Evolutionary conservation across 2,329 filamentous ascomycete species (phyloP), one percentile per base, ranked within the genome.

Genomic region (Fusarium duplospermum): DNA sequence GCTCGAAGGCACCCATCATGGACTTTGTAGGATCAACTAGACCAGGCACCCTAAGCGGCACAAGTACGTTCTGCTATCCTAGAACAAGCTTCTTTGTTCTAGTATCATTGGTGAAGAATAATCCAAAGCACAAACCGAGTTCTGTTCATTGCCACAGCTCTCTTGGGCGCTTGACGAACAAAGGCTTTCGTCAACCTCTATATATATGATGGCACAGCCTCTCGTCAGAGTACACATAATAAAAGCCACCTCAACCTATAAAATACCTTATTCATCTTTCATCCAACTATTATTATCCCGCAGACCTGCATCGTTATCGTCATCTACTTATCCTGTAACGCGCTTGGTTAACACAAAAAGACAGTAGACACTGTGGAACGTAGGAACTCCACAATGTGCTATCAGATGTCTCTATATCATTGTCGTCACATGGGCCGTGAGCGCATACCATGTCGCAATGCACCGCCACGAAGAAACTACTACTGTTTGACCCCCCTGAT

Each of bases 361-460:
- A 20, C 47, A 11, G 9, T 9, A 9, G 13, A 20, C 20, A 11
- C 6, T n/a, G 10, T 5, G 24, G 24, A 31, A 29, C 16, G 10
- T 6, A 29, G 16, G 45, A 50, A 22, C 33, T 22, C 20, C 52
- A 57, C 20, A 18, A 79, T 78, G 77, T 80, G 78, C 35, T 69
- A 75, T 24, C 64, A 77, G 22, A 61, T 78, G 20, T 64, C 52
- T 13, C 35, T 68, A 22, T 79, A 71, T 16, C 61, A 59, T 14
- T 79, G 78, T 42, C 72, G 69, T 35, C 78, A 80, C 62, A 54
- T 79, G 54, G 35, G 38, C 6, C 72, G 68, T 31, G 31, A 60
- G 3, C 61, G 65, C 8, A 40, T 70, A 33, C 35, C 47, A 16
- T 75, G 73, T 52, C 24, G 20, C n/a, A 62, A 61, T 22, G 35